phyloP scores from a whole-genome alignment of 805 yeast species.

The Kodamaea fukazawae region DNA sequence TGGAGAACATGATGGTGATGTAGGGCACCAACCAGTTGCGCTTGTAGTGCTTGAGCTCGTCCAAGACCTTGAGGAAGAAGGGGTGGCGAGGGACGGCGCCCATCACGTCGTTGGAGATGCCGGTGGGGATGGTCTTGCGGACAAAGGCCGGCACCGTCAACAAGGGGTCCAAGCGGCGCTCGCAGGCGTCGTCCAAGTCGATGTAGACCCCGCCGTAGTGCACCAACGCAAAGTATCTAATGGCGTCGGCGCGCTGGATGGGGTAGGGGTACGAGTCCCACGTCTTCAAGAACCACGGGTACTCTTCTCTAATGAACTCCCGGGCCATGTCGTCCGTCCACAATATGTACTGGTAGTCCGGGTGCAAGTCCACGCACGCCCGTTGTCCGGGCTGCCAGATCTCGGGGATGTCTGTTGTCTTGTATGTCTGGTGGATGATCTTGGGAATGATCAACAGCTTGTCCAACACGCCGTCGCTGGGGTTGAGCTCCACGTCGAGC shows the following conservation, averaged over 20 bases:
- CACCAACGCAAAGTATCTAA: constrained; percentile 77
- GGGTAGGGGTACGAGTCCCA: constrained; percentile 78
- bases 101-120: constrained; percentile 91
- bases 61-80: constrained; percentile 69
- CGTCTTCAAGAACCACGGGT: constrained; percentile 81
- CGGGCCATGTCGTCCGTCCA: constrained; percentile 90
- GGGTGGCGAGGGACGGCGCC: constrained; percentile 87
- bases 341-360: constrained; percentile 80
- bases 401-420: constrained; percentile 73
- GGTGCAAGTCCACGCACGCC: constrained; percentile 73
- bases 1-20: constrained; percentile 86
- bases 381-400: constrained; percentile 78
- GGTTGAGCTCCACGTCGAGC: constrained; percentile 59
- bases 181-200: constrained; percentile 89
- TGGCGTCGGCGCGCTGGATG: constrained; percentile 87
- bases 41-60: constrained; percentile 57
- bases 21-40: constrained; percentile 81
- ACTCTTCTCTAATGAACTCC: constrained; percentile 72
- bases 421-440: constrained; percentile 92
- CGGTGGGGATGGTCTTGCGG: constrained; percentile 84
- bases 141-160: constrained; percentile 82
- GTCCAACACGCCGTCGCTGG: constrained; percentile 40
- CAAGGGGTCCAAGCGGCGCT: constrained; percentile 73
- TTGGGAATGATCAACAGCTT: constrained; percentile 71
- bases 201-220: constrained; percentile 90